Conservation (phyloP, 2,329 filamentous ascomycete genomes). For the Colletotrichum incanum region DNA sequence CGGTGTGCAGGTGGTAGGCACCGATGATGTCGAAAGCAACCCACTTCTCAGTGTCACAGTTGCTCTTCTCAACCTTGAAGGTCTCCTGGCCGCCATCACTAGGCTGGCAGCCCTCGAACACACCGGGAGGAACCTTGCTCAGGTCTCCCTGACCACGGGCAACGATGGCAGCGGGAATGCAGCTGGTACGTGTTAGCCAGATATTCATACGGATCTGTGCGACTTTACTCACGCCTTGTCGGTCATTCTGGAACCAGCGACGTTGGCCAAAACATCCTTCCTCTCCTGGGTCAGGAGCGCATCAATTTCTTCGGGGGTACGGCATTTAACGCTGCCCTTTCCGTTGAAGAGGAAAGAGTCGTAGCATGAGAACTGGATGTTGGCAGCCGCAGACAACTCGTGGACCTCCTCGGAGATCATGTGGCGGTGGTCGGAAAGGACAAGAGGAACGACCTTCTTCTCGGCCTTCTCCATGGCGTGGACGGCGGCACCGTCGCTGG, state of each 20-base stretch:
- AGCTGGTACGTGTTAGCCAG: conserved; percentile 44
- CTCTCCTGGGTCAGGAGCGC: conserved; percentile 54
- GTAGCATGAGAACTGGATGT: conserved; percentile 69
- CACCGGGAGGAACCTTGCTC: conserved; percentile 57
- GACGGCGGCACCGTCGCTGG: conserved; percentile 50
- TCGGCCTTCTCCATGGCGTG: conserved; percentile 64
- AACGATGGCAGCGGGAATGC: conserved; percentile 59
- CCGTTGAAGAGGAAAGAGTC: conserved; percentile 76
- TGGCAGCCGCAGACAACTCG: conserved; percentile 60
- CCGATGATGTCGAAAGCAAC: conserved; percentile 70
- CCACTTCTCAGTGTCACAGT: conserved; percentile 61
- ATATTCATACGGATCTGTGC: neutral
- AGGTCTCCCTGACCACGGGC: conserved; percentile 53
- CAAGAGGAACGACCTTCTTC: conserved; percentile 60
- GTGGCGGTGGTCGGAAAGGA: conserved; percentile 72
- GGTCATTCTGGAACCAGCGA: conserved; percentile 53
- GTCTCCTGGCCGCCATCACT: conserved; percentile 61
- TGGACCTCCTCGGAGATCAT: conserved; percentile 65
- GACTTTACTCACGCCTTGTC: conserved; percentile 56
- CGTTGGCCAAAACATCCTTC: conserved; percentile 48
- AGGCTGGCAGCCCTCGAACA: conserved; percentile 64
- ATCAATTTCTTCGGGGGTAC: conserved; percentile 60
- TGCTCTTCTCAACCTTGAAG: conserved; percentile 51
- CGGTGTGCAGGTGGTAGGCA: conserved; percentile 63
- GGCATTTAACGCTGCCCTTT: conserved; percentile 70